These are phyloP conservation scores for Micromonas pusilla DNA, from an alignment of 139 green algal genomes.

Conservation along the genomic window DNA sequence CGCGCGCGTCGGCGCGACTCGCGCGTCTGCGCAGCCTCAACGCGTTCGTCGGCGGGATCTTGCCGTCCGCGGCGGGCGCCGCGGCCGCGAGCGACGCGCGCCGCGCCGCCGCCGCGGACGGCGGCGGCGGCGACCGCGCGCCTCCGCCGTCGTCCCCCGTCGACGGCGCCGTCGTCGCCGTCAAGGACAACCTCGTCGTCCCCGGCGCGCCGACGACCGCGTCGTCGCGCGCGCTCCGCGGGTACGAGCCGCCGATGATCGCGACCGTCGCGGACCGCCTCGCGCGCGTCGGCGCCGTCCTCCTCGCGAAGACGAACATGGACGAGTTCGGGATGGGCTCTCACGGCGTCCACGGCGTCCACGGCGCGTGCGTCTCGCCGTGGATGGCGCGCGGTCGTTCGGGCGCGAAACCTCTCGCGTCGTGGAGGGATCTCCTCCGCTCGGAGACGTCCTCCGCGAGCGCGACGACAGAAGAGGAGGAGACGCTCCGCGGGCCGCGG, in stretches of 20 bases:
- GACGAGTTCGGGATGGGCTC: constrained; percentile 94
- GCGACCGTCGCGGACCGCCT: constrained; percentile 30
- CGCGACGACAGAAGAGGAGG: no score
- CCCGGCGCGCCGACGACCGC: constrained; percentile 73
- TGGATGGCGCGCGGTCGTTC: neutral
- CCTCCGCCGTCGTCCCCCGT: constrained; percentile 53
- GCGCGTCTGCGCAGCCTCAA: neutral
- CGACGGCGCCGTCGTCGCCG: constrained; percentile 69
- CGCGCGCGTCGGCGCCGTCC: constrained; percentile 54
- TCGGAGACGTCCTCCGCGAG: no score
- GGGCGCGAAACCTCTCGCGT: no score
- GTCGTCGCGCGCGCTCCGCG: constrained; percentile 63
- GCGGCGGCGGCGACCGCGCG: neutral
- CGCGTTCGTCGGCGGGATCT: neutral
- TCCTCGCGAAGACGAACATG: constrained; percentile 92
- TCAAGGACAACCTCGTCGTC: constrained; percentile 94
- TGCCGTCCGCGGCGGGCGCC: neutral
- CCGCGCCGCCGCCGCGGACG: no score
- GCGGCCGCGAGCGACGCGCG: neutral
- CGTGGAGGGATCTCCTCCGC: no score
- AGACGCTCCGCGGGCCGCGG: neutral
- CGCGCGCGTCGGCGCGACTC: neutral
- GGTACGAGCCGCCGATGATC: constrained; percentile 39
- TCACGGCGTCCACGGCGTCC: constrained; percentile 73
- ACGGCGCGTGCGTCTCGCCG: constrained; percentile 67